Evolutionary conservation across 1,284 basidiomycete species (phyloP).

Genomic region (Cryptococcus hybrid): DNA sequence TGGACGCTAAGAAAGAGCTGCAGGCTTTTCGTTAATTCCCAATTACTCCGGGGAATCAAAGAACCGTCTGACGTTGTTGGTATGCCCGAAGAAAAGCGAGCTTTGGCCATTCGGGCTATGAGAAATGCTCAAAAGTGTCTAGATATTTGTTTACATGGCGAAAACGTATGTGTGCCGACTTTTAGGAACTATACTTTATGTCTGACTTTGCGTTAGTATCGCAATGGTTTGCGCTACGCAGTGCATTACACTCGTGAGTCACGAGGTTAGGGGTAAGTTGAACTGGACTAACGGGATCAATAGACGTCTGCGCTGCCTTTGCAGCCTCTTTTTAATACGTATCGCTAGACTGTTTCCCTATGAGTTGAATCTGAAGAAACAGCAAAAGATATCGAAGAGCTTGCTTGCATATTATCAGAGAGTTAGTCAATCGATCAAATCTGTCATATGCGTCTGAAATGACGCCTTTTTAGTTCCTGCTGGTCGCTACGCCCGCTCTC

Average conservation of each 20-base stretch:
- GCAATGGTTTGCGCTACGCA: constrained; percentile 83
- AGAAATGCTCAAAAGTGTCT: constrained; percentile 49
- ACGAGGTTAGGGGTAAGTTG: constrained; percentile 47
- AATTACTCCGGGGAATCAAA: constrained; percentile 46
- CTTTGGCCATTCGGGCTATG: constrained; percentile 49
- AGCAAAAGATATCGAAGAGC: constrained; percentile 70
- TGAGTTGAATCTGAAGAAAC: constrained; percentile 74
- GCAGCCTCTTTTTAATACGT: constrained; percentile 79
- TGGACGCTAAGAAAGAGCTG: neutral
- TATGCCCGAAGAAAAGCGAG: constrained; percentile 48
- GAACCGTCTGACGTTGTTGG: constrained; percentile 45
- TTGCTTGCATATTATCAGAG: constrained; percentile 70
- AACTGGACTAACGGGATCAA: neutral
- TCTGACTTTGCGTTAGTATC: constrained; percentile 56
- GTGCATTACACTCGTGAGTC: constrained; percentile 55
- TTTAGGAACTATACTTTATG: neutral
- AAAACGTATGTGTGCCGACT: constrained; percentile 29
- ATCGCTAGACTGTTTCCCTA: constrained; percentile 81
- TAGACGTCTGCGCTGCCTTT: constrained; percentile 88
- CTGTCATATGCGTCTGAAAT: constrained; percentile 1
- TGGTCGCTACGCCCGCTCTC: constrained; percentile 80
- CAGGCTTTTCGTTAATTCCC: constrained; percentile 49
- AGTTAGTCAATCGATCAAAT: constrained; percentile 53
- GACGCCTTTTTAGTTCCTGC: constrained; percentile 65
- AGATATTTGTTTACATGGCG: constrained; percentile 46